A percentile compares a stretch with the other conserved stretches of the same genome.
Evolutionary conservation across 2,329 filamentous ascomycete species (phyloP).

Genomic region (Rhinocladiella similis): DNA sequence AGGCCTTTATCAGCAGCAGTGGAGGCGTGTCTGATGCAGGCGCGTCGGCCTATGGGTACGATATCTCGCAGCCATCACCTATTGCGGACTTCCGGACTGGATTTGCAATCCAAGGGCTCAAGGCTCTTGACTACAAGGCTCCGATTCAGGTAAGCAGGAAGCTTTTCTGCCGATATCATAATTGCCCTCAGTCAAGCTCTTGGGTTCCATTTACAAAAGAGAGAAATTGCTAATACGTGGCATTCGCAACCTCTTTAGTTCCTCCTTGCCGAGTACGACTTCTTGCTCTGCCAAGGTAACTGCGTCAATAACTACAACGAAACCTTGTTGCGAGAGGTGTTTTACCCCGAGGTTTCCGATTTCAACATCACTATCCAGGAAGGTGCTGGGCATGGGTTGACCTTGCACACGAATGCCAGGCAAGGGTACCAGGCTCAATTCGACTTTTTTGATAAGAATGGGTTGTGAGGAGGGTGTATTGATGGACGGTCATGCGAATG

Average conservation of each 20-base stretch:
- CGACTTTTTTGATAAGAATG: constrained; percentile 25
- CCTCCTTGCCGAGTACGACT: constrained; percentile 36
- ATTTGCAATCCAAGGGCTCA: too few species aligned
- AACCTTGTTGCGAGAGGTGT: constrained; percentile 15
- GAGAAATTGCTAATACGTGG: not conserved
- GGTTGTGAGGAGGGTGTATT: constrained; percentile 13
- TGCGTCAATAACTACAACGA: constrained; percentile 32
- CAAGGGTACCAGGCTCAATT: constrained; percentile 33
- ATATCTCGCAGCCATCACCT: constrained; percentile 18
- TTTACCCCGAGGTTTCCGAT: constrained; percentile 31
- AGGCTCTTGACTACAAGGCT: too few species aligned
- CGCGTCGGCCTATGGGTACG: constrained; percentile 17
- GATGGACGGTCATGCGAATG: too few species aligned
- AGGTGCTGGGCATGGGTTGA: constrained; percentile 38
- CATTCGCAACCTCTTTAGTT: constrained; percentile 33
- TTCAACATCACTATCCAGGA: constrained; percentile 36
- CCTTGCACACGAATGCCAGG: constrained; percentile 38
- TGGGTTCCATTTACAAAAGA: not conserved
- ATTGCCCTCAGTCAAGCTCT: too few species aligned
- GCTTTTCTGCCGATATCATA: too few species aligned
- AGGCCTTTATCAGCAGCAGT: constrained; percentile 16
- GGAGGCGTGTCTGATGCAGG: constrained; percentile 1
- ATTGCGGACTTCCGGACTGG: constrained; percentile 20
- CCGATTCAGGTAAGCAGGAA: too few species aligned
- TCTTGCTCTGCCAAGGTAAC: constrained; percentile 38